Evolutionary conservation across 2,329 filamentous ascomycete species (phyloP), one percentile per base, ranked within the genome.

Genomic region (Aspergillus sp.): DNA sequence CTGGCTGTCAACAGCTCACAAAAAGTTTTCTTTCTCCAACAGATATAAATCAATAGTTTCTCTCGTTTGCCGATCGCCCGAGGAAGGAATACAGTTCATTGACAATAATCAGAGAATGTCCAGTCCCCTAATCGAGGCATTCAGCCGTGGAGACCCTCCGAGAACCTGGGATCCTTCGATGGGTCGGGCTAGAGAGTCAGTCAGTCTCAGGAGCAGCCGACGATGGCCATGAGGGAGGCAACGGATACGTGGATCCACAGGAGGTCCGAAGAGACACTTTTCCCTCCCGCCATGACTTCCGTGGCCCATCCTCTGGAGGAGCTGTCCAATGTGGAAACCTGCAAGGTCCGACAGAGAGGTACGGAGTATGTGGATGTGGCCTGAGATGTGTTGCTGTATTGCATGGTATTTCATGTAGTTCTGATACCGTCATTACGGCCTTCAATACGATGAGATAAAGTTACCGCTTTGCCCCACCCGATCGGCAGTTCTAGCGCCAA

Each of bases 121-220:
- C 17, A 21, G 9, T 23, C n/a, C 23, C 45, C 31, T 29, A 36
- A 47, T 36, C 20, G 6, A 34, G 45, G 17, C 7, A 34, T 25
- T 23, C 21, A 38, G 17, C 45, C 45, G 45, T 19, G 13, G 31
- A 13, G 31, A 47, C 45, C 45, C 45, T 47, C 45, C 20, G 16
- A 17, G 45, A 21, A 47, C 45, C 45, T 47, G 17, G 31, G 45
- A 38, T 47, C 45, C 45, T 36, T 19, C 17, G 19, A 42, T 47
- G 31, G 29, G 23, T 23, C 7, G 16, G 29, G 29, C 13, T 21
- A 20, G 29, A 47, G 17, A 38, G 20, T 38, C 11, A 14, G 9
- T n/a, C 5, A 20, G 14, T 47, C 19, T 5, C 25, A 47, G n/a
- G n/a, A n/a, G n/a, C 29, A 47, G 17, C 31, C 13, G 17, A 19